phyloP scores from a whole-genome alignment of 768 basidiomycete genomes.

The Amylocystis lapponica region DNA sequence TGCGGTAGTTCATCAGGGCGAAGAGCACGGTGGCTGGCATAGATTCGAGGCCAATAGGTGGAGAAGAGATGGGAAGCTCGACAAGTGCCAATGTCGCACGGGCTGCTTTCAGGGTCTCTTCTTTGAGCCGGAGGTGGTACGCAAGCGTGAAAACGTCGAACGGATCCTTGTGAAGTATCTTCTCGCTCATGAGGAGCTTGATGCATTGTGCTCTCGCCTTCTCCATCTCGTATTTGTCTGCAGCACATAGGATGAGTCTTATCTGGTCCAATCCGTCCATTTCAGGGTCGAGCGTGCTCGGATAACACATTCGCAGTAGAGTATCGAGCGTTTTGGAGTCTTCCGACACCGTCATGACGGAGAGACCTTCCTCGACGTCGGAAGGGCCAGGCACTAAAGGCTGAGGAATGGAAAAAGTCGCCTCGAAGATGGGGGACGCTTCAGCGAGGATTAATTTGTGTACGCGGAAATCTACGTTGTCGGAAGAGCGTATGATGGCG shows the following conservation, averaged over 20 bases:
- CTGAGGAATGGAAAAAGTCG: slow-evolving; percentile 47
- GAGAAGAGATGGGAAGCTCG: neutral
- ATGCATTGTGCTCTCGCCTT: neutral
- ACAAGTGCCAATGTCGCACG: neutral
- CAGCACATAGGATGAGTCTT: slow-evolving; percentile 16
- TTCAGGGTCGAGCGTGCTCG: slow-evolving; percentile 1
- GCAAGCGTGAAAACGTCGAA: neutral
- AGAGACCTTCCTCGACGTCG: slow-evolving; percentile 8
- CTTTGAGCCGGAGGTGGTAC: neutral
- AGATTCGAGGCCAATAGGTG: neutral
- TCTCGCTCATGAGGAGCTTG: neutral
- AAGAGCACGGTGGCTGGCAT: neutral
- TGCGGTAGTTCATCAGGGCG: neutral
- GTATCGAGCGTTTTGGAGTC: slow-evolving; percentile 2
- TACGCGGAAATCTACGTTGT: slow-evolving; percentile 42
- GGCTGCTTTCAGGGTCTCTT: neutral
- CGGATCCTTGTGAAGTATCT: neutral
- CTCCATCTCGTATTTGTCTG: slow-evolving; percentile 5
- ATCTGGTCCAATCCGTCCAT: slow-evolving; percentile 40
- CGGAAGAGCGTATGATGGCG: slow-evolving; percentile 50
- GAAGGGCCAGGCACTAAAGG: slow-evolving; percentile 20
- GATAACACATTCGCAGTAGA: slow-evolving; percentile 9
- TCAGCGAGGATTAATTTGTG: slow-evolving; percentile 49
- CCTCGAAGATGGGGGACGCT: slow-evolving; percentile 53
- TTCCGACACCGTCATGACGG: slow-evolving; percentile 9